Percentiles rank a stretch among this genome's conserved stretches.
Evolutionary conservation across 345 rosid genomes (phyloP).

Genomic region (Camelina laxa): DNA sequence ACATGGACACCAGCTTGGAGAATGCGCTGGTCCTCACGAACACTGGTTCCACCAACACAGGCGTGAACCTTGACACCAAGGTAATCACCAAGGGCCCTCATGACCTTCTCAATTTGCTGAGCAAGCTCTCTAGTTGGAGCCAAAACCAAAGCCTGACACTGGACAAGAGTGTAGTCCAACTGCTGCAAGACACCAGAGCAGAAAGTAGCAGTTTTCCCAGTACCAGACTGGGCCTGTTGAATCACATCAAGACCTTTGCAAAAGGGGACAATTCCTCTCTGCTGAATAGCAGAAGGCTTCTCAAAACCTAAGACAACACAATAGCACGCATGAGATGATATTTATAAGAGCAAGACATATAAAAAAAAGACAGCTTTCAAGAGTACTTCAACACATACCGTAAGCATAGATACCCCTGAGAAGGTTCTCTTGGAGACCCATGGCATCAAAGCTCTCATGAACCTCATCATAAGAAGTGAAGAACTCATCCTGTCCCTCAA

Average conservation of each 20-base stretch:
- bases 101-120: slow-evolving; percentile 84
- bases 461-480: slow-evolving; percentile 76
- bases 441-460: slow-evolving; percentile 69
- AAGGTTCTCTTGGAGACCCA: slow-evolving; percentile 87
- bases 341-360: background rate
- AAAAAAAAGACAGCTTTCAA: background rate
- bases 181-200: slow-evolving; percentile 83
- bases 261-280: slow-evolving; percentile 80
- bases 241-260: slow-evolving; percentile 82
- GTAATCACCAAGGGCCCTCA: slow-evolving; percentile 86
- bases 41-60: slow-evolving; percentile 87
- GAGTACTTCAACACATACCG: slow-evolving; percentile 44
- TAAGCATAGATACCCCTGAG: slow-evolving; percentile 85
- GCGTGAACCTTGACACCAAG: slow-evolving; percentile 85
- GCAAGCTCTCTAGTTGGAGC: slow-evolving; percentile 85
- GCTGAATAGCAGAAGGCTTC: slow-evolving; percentile 91
- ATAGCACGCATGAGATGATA: background rate
- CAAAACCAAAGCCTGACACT: slow-evolving; percentile 75
- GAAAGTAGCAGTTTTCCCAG: slow-evolving; percentile 80
- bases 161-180: slow-evolving; percentile 63
- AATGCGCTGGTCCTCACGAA: slow-evolving; percentile 81
- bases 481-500: slow-evolving; percentile 65
- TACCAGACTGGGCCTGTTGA: slow-evolving; percentile 83
- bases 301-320: slow-evolving; percentile 56
- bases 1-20: slow-evolving; percentile 81